Conservation (phyloP, 2,329 filamentous ascomycete species). For the Lecanosticta acicola region DNA sequence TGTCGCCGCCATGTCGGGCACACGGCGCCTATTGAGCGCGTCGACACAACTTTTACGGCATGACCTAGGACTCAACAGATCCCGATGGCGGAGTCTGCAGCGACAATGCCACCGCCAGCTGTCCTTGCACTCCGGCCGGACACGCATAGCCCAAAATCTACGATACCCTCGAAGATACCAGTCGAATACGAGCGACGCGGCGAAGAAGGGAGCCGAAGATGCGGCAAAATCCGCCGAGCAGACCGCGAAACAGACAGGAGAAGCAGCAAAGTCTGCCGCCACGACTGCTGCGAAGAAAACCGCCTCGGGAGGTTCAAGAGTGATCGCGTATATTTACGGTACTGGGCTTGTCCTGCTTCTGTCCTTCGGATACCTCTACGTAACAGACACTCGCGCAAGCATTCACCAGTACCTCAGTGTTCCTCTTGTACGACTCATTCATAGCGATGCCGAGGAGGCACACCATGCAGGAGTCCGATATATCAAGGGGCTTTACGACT, state of each 20-base stretch:
- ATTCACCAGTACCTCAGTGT: conserved; percentile 51
- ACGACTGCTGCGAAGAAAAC: conserved; percentile 20
- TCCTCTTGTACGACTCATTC: conserved; percentile 59
- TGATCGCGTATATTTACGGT: conserved; percentile 49
- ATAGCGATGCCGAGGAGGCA: conserved; percentile 81
- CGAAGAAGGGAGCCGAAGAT: neutral
- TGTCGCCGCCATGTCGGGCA: conserved; percentile 18
- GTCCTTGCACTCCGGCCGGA: conserved; percentile 12
- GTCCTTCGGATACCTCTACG: conserved; percentile 46
- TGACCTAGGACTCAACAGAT: conserved; percentile 14
- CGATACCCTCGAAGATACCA: conserved; percentile 9
- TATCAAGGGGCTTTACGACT: conserved; percentile 65
- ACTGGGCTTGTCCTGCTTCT: conserved; percentile 48
- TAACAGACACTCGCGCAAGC: conserved; percentile 50
- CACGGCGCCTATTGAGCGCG: conserved; percentile 18
- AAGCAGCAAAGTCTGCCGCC: conserved; percentile 6
- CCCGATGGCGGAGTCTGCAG: conserved; percentile 21
- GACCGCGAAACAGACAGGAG: conserved; percentile 3
- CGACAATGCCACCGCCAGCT: conserved; percentile 24
- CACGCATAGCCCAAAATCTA: conserved; percentile 2
- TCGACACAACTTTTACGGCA: conserved; percentile 17
- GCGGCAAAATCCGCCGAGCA: conserved; percentile 3
- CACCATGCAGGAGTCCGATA: conserved; percentile 70
- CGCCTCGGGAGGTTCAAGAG: conserved; percentile 38
- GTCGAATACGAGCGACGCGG: conserved; percentile 9